Base-by-base conservation (phyloP, 768 basidiomycete species). In the Mycena vulgaris region DNA sequence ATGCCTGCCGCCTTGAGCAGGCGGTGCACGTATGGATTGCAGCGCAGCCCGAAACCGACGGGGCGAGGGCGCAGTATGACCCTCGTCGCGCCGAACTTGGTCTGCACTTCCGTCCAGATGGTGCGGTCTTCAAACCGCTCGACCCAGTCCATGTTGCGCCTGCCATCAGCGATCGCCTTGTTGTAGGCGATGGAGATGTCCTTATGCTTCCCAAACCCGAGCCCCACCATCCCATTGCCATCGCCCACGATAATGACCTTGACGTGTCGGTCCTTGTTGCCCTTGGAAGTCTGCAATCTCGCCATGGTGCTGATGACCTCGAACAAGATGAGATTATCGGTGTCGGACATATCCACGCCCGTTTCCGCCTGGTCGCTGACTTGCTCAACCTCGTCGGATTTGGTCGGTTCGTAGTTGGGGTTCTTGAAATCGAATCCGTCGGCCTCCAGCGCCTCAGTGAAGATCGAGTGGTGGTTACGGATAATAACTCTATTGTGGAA, bases 121-220 rank as follows among this genome's bases (percentile, higher is more conserved):
- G 98, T 99, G 58, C 98, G 89, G 71, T 90, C 85, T 80, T 99
- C 97, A 81, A 96, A 98, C n/a, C 95, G 90, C 73, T 94, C 93
- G 63, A 99, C 95, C 75, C 86, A 92, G 80, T 98, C 98, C 92
- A 98, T 93, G 76, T 92, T 93, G 70, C 92, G 87, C 31, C 97
- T 85, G 2, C 95, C 98, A 83, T 89, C 81, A 39, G 85, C 80
- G 71, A 88, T 81, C n/a, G 92, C 87, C 78, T 91, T 90, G 52
- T 79, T 80, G 19, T 85, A 77, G 3, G 93, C 94, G 21, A 84
- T 80, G 9, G 83, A 68, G 1, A 75, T 75, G 42, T 93, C 90
- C 3, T 79, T 81, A 79, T 93, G 90, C 80, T 95, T 96, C 65
- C 90, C 95, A 77, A 94, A 89, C 5, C 95, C 95, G 40, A 90